A percentile compares a stretch with the other conserved stretches of the same genome.
Conservation (phyloP, 371 early-diverging fungal genomes). For the Apophysomyces ossiformis region DNA sequence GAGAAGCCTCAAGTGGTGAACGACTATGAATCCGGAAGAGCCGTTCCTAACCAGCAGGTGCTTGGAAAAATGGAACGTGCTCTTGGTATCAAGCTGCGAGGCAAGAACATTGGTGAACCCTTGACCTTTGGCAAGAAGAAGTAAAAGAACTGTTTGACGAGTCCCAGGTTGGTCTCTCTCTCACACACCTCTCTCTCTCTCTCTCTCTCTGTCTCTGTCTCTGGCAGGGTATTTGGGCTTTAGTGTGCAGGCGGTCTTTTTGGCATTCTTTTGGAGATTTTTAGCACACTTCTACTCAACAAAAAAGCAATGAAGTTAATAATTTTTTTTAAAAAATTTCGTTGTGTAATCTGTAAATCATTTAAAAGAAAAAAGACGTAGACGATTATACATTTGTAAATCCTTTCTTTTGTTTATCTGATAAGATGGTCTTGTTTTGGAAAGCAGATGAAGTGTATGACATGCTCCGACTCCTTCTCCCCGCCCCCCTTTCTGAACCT, state of each 20-base stretch:
- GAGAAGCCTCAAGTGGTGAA: constrained; percentile 84
- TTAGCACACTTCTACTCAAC: neutral
- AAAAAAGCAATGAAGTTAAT: neutral
- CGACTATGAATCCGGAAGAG: constrained; percentile 91
- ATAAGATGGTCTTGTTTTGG: neutral
- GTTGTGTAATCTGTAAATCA: constrained; percentile 10
- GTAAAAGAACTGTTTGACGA: constrained; percentile 23
- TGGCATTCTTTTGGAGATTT: neutral
- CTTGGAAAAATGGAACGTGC: constrained; percentile 90
- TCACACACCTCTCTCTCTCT: too few relatives aligned
- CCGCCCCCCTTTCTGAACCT: too few relatives aligned
- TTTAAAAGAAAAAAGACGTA: constrained; percentile 8
- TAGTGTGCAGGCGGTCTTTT: neutral
- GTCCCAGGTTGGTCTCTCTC: too few relatives aligned
- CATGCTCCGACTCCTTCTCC: too few relatives aligned
- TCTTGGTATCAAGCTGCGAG: constrained; percentile 90
- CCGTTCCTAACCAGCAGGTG: constrained; percentile 92
- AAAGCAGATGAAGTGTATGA: too few relatives aligned
- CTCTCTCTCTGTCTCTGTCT: neutral
- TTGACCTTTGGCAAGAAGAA: constrained; percentile 73
- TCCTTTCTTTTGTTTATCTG: neutral
- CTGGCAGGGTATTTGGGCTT: neutral
- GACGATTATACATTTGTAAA: constrained; percentile 7
- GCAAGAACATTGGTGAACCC: constrained; percentile 82
- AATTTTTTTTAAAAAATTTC: neutral